Percentiles rank a stretch among this genome's conserved stretches.
phyloP scores from a whole-genome alignment of 2,329 filamentous ascomycete genomes.

The Clonostachys byssicola region DNA sequence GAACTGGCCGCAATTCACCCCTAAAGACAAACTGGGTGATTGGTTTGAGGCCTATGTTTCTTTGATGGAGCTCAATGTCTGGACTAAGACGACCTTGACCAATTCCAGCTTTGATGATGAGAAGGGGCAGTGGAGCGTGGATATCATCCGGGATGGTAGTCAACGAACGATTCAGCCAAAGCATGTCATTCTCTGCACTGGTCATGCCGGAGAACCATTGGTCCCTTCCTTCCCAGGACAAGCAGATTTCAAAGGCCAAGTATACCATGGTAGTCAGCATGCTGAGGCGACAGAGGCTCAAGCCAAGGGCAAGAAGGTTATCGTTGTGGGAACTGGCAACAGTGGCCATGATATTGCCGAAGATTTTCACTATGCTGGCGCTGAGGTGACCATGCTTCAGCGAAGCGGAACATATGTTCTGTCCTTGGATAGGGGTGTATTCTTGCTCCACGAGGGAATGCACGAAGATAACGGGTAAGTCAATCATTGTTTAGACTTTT shows the following conservation, averaged over 20 bases:
- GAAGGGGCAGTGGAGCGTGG: conserved; percentile 48
- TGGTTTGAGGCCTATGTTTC: conserved; percentile 61
- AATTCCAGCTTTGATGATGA: conserved; percentile 43
- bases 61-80: conserved; percentile 60
- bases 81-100: conserved; percentile 32
- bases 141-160: conserved; percentile 43
- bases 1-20: conserved; percentile 62
- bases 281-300: conserved; percentile 39
- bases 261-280: conserved; percentile 61
- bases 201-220: conserved; percentile 63
- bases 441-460: conserved; percentile 35
- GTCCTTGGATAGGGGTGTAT: conserved; percentile 30
- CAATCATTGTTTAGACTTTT: neutral
- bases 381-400: conserved; percentile 66
- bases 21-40: conserved; percentile 62
- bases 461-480: conserved; percentile 9
- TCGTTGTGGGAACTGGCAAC: conserved; percentile 66
- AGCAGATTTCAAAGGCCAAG: conserved; percentile 51
- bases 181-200: conserved; percentile 64
- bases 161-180: conserved; percentile 47
- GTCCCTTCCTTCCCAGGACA: conserved; percentile 54
- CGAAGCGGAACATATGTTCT: conserved; percentile 62
- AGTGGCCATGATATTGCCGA: conserved; percentile 67
- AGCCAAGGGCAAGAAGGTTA: conserved; percentile 50
- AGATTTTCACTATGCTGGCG: conserved; percentile 62